A percentile compares a stretch with the other conserved stretches of the same genome.
These are phyloP conservation scores for Aspergillus steynii DNA, from an alignment of 495 filamentous ascomycete genomes.

Conservation along the genomic window DNA sequence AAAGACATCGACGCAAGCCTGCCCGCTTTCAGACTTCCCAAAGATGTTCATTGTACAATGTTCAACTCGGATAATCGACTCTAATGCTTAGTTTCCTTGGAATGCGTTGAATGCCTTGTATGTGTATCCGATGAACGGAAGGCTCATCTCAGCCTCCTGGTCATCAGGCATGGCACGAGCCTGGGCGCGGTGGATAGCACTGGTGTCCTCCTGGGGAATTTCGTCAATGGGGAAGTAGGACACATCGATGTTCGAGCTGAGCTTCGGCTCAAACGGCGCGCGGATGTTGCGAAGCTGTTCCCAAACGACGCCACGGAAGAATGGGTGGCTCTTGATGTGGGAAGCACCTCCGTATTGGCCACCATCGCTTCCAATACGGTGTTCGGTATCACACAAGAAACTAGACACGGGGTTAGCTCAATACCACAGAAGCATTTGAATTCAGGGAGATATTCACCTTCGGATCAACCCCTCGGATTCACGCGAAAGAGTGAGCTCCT, in stretches of 20 bases:
- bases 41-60: conserved; percentile 18
- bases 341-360: conserved; percentile 76
- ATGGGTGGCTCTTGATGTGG: conserved; percentile 90
- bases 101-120: conserved; percentile 97
- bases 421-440: neutral
- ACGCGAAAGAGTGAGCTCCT: conserved; percentile 82
- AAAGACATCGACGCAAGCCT: conserved; percentile 40
- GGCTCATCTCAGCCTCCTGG: conserved; percentile 78
- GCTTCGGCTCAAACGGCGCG: conserved; percentile 91
- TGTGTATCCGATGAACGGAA: conserved; percentile 98
- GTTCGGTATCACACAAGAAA: conserved; percentile 87
- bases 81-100: conserved; percentile 39
- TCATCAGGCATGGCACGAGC: conserved; percentile 61
- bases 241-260: conserved; percentile 91
- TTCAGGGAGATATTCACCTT: conserved; percentile 52
- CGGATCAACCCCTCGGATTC: conserved; percentile 88
- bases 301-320: conserved; percentile 96
- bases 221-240: conserved; percentile 98
- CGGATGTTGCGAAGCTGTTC: conserved; percentile 87
- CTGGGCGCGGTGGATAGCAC: conserved; percentile 66
- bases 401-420: conserved; percentile 46
- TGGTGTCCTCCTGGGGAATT: conserved; percentile 89
- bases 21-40: conserved; percentile 34
- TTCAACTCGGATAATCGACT: conserved; percentile 14
- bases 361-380: conserved; percentile 67